Conservation (phyloP, 805 yeast genomes). For the Spathaspora girioi region DNA sequence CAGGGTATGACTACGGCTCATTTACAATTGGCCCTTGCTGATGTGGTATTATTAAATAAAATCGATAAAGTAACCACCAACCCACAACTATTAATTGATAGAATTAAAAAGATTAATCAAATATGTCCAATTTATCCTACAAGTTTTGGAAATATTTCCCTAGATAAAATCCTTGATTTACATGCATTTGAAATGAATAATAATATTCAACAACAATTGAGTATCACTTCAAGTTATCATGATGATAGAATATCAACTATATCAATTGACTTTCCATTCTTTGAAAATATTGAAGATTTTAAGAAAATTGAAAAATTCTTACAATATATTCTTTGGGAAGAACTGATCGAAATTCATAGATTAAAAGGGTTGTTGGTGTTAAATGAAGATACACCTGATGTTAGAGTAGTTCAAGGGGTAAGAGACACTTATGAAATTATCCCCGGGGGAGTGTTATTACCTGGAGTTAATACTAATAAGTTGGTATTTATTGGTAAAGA, state of each 20-base stretch:
- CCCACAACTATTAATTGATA: conserved; percentile 27
- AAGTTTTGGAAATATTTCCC: conserved; percentile 68
- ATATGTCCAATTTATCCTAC: conserved; percentile 67
- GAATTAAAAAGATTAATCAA: conserved; percentile 57
- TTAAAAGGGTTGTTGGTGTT: conserved; percentile 68
- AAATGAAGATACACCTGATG: conserved; percentile 24
- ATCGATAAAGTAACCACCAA: conserved; percentile 44
- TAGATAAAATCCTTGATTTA: conserved; percentile 65
- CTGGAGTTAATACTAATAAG: conserved; percentile 45
- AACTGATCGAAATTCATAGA: conserved; percentile 67
- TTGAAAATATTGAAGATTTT: conserved; percentile 29
- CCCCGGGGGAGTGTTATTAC: conserved; percentile 37
- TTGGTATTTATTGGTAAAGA: conserved; percentile 75
- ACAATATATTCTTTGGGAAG: conserved; percentile 76
- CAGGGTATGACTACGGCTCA: conserved; percentile 74
- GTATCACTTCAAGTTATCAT: conserved; percentile 22
- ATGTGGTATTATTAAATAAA: conserved; percentile 76
- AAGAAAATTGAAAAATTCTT: conserved; percentile 55
- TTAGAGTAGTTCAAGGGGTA: conserved; percentile 82
- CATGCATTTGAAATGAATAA: conserved; percentile 62
- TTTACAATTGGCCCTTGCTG: conserved; percentile 87
- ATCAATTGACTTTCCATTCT: conserved; percentile 42
- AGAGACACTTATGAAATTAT: conserved; percentile 85
- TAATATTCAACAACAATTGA: conserved; percentile 12
- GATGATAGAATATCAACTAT: conserved; percentile 37